Conservation (phyloP, 306 rosid species). For the Medicago lupulina region DNA sequence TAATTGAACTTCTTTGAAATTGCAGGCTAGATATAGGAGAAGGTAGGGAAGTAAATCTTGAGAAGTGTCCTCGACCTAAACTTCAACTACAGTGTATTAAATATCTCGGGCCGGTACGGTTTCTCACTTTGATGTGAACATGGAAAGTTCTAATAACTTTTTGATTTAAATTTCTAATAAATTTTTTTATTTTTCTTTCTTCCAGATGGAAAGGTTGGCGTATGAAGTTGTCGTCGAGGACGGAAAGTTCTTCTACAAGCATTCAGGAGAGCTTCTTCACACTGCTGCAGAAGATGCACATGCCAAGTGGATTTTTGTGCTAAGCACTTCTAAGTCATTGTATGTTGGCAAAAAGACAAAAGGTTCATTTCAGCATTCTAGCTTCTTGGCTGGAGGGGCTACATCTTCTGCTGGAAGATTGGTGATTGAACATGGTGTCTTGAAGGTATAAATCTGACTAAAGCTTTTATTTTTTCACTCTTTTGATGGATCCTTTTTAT, state of each 20-base stretch:
- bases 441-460: conserved; percentile 62
- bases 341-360: conserved; percentile 93
- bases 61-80: conserved; percentile 77
- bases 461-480: not conserved
- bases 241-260: conserved; percentile 78
- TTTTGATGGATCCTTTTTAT: conserved; percentile 24
- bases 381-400: conserved; percentile 99
- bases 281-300: conserved; percentile 52
- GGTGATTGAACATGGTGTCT: conserved; percentile 77
- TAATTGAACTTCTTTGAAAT: conserved; percentile 22
- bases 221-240: conserved; percentile 84
- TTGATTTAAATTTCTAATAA: not conserved
- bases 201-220: conserved; percentile 87
- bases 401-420: conserved; percentile 97
- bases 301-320: conserved; percentile 96
- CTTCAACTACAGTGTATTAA: conserved; percentile 96
- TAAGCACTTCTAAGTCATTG: conserved; percentile 82
- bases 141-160: not conserved
- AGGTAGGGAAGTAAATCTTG: conserved; percentile 89
- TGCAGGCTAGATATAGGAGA: conserved; percentile 97
- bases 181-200: conserved; percentile 30
- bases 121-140: conserved; percentile 8
- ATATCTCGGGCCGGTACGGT: conserved; percentile 95
- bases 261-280: conserved; percentile 78
- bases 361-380: conserved; percentile 96